Evolutionary conservation across 2,329 filamentous ascomycete genomes (phyloP).

Genomic region (Lecanicillium sp.): DNA sequence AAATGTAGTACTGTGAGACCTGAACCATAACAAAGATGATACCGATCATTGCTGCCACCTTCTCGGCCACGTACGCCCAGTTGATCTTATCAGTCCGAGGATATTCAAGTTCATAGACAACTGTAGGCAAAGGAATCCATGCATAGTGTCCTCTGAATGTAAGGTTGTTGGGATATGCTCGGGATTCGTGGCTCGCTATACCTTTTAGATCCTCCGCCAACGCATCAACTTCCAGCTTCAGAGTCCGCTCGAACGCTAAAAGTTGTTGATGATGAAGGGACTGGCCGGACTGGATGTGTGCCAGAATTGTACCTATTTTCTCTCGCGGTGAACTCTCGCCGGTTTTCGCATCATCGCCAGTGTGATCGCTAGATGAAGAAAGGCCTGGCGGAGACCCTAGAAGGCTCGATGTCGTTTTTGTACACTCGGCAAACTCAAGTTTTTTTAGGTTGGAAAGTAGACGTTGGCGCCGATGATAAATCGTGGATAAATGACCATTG

Average conservation of each 20-base stretch:
- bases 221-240: constrained; percentile 60
- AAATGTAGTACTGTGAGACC: constrained; percentile 70
- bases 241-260: constrained; percentile 55
- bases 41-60: constrained; percentile 62
- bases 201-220: constrained; percentile 60
- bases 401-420: constrained; percentile 36
- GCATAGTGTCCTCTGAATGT: constrained; percentile 60
- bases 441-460: constrained; percentile 47
- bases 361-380: background rate
- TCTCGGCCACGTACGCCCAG: constrained; percentile 71
- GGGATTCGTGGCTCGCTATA: constrained; percentile 45
- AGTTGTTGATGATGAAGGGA: constrained; percentile 58
- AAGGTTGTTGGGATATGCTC: constrained; percentile 63
- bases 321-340: too few species aligned
- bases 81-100: constrained; percentile 62
- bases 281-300: constrained; percentile 54
- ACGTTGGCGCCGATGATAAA: constrained; percentile 45
- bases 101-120: constrained; percentile 76
- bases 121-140: constrained; percentile 67
- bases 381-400: background rate
- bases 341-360: too few species aligned
- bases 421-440: constrained; percentile 48
- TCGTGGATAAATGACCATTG: constrained; percentile 64
- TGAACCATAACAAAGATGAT: constrained; percentile 74
- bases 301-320: constrained; percentile 54